Base-by-base conservation (phyloP, 148 eudicot genomes). In the Cornus kousa region DNA sequence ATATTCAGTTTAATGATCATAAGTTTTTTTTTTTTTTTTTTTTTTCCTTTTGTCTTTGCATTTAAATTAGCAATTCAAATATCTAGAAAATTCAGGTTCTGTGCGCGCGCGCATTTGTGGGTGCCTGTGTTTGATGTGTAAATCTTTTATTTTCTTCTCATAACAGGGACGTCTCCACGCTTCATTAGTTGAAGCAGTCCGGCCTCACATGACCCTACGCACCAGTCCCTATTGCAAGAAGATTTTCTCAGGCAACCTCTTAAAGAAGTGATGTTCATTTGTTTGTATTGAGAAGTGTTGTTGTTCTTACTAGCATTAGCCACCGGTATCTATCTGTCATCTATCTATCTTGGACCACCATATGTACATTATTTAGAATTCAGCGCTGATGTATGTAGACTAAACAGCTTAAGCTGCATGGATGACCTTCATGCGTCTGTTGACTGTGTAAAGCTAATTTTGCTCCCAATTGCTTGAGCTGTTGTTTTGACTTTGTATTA, bases 181-280 rank as follows among this genome's bases (percentile, higher is more conserved):
- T 12, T 76, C 81, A 24, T 59, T 91, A 48, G 91, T 86, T 2
- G 68, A 84, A 70, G 95, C 90, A 9, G 76, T 91, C 16, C 79
- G 86, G 68, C 90, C 93, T 53, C 86, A 90, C 79, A 80, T 84
- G 4, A 82, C 74, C 43, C 81, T 87, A 10, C 90, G 93, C 37
- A 84, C 85, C 72, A 91, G 85, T 81, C 95, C 95, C 3, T 85
- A 84, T 60, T 87, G 88, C 88, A 91, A 88, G 86, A 91, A 86
- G 89, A 87, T 91, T 32, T 91, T 90, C 86, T 87, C 86, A 5
- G 68, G 84, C 53, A 83, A 83, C 20, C 78, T 91, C 75, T 65
- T 91, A 82, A 88, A 86, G 89, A 91, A 91, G 81, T 91, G 89
- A 91, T 74, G 59, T 67, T 67, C 19, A n/a, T 19, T 31, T 24